Evolutionary conservation across 257 asterid genomes (phyloP).

Genomic region (Solanum gandarillasii): DNA sequence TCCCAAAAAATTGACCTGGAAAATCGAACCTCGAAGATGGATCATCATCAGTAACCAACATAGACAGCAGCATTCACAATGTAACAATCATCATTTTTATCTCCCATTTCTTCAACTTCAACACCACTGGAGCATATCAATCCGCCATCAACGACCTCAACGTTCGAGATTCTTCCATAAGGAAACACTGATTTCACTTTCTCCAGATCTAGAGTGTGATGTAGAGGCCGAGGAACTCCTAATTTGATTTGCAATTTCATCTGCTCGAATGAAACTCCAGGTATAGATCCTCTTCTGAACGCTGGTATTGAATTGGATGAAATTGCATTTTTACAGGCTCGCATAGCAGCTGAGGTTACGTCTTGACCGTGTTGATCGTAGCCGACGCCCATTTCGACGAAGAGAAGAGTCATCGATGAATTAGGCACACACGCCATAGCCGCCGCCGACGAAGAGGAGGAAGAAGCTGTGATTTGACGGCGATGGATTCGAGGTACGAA

Average conservation of each 20-base stretch:
- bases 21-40: background rate
- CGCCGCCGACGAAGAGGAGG: background rate
- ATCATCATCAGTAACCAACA: slow-evolving; percentile 56
- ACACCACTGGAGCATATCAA: slow-evolving; percentile 91
- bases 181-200: slow-evolving; percentile 91
- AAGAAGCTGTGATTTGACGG: background rate
- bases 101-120: slow-evolving; percentile 94
- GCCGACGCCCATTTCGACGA: slow-evolving; percentile 98
- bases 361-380: slow-evolving; percentile 99
- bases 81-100: slow-evolving; percentile 79
- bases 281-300: slow-evolving; percentile 78
- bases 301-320: slow-evolving; percentile 93
- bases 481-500: background rate
- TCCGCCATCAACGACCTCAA: slow-evolving; percentile 91
- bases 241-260: slow-evolving; percentile 91
- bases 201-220: slow-evolving; percentile 57
- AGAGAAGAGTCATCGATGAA: slow-evolving; percentile 70
- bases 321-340: slow-evolving; percentile 87
- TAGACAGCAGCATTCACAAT: slow-evolving; percentile 94
- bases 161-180: slow-evolving; percentile 70
- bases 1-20: no score
- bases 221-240: slow-evolving; percentile 80
- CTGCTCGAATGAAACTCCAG: slow-evolving; percentile 84
- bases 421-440: background rate
- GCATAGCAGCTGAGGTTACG: slow-evolving; percentile 83